Base-by-base conservation (phyloP, 208 protist species). In the Wallacemonas rigidus region DNA sequence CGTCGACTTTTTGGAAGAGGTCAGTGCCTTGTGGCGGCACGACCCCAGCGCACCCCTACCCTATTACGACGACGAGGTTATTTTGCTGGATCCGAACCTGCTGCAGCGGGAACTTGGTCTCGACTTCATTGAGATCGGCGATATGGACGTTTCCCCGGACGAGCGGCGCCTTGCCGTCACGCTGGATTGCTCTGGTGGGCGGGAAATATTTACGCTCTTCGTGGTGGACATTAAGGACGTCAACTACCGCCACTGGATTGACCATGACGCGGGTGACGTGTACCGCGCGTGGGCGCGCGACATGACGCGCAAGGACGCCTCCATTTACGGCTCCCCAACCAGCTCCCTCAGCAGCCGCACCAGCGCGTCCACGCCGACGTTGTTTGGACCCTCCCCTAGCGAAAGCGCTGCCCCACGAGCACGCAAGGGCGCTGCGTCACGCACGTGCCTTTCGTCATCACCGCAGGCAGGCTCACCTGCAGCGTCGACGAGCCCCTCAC, bases 31-130 rank as follows among this genome's bases (percentile, higher is more conserved):
- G 9, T 88, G 77, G 75, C 55, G 15, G 12, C 17, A 36, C 1
- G 68, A 89, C 63, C 79, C 77, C 1, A 44, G 61, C 41, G 83
- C 82, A 3, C 36, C 73, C 15, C 75, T 94, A 8, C 89, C 89
- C 2, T 17, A 14, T 35, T 90, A 80, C 67, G 80, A 81, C 8
- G 89, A 92, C 64, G 89, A 94, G 72, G 68, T 79, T 12, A 75
- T 90, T 41, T 82, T 89, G 51, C 74, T 94, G 14, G 89, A 94
- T 75, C 50, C 87, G 36, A 94, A 94, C 69, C 69, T 88, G 11
- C 72, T 94, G 8, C 61, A 77, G 53, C 50, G 77, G 40, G 84
- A 94, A 61, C 76, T 87, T n/a, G 44, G 74, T 2, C 63, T 90
- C 11, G 43, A 69, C 11, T 85, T 72, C 65, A 73, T 86, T 7